Base-by-base conservation (phyloP, 129 eudicot genomes). In the Helianthus annuus region DNA sequence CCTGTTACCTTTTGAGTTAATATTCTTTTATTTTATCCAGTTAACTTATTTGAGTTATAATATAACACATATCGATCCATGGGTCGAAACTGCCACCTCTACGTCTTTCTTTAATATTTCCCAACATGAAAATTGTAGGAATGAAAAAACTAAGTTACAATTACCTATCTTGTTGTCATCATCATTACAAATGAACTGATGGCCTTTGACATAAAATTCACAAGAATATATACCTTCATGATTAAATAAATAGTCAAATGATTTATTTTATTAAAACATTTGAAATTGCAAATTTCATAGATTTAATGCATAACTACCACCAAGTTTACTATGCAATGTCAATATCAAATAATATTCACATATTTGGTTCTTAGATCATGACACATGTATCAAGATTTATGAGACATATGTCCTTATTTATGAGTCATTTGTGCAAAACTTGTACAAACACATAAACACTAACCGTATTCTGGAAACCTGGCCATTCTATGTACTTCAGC, bases 401-500 rank as follows among this genome's bases (percentile, higher is more conserved):
- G 24, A 53, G 68, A 42, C 48, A 53, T 44, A 29, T 68, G 44
- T n/a, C 16, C 24, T 42, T 76, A 56, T 15, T 34, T 17, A 7
- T 1, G 4, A 34, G 27, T 17, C 10, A 8, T 6, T n/a, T 27
- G 48, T 45, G 73, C 68, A 40, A n/a, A 45, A 68, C 48, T 34
- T 58, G 45, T 22, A 44, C 5, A 59, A 5, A 32, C 44, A 59
- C 65, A 36, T 3, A 69, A 61, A 53, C 22, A 86, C 96, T 80
- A 69, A 89, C 96, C 87, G 98, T 89, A 74, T 85, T 88, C 78
- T 80, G 92, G 73, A 93, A 89, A 79, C 90, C 86, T 51, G 96
- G 98, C 98, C 98, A 93, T 71, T 93, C 98, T 52, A 89, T 85
- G 86, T 87, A 82, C 88, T 85, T 95, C 66, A 95, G 85, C 84